Percentiles rank a stretch among this genome's conserved stretches.
Evolutionary conservation across 768 basidiomycete species (phyloP).

Genomic region (Phylloporus sp.): DNA sequence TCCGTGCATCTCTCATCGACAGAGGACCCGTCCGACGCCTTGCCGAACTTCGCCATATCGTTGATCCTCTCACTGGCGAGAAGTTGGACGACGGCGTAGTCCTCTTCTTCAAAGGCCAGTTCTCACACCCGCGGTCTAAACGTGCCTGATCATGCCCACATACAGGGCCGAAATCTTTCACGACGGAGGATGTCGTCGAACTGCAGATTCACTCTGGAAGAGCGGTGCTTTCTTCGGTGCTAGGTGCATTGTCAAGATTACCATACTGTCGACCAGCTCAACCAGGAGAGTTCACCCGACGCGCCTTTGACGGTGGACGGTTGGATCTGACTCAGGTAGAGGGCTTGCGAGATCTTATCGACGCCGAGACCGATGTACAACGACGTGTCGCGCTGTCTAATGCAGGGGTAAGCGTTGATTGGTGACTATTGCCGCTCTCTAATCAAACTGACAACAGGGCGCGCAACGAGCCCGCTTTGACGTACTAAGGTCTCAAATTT

Average conservation of each 20-base stretch:
- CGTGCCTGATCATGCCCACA: background rate
- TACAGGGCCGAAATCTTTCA: constrained; percentile 78
- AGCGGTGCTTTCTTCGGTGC: constrained; percentile 70
- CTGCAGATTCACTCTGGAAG: constrained; percentile 85
- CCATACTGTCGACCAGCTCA: constrained; percentile 73
- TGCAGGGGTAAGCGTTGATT: constrained; percentile 52
- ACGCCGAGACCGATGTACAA: constrained; percentile 85
- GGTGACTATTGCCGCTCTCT: background rate
- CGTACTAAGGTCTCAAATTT: constrained; percentile 57
- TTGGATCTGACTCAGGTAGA: constrained; percentile 89
- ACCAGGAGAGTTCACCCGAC: constrained; percentile 85
- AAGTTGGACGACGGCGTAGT: constrained; percentile 76
- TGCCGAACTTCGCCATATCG: constrained; percentile 64
- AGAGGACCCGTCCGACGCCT: constrained; percentile 54
- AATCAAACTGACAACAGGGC: constrained; percentile 48
- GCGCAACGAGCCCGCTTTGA: constrained; percentile 56
- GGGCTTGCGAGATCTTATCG: constrained; percentile 80
- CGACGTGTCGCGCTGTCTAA: constrained; percentile 66
- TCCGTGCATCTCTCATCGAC: constrained; percentile 2
- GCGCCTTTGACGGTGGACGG: constrained; percentile 76
- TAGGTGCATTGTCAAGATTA: constrained; percentile 57
- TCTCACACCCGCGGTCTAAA: background rate
- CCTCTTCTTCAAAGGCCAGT: constrained; percentile 75
- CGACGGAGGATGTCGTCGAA: constrained; percentile 78
- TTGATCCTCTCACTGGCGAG: constrained; percentile 58